Evolutionary conservation across 2,329 filamentous ascomycete species (phyloP), one percentile per base, ranked within the genome.

Genomic region (Penicillium sp.): DNA sequence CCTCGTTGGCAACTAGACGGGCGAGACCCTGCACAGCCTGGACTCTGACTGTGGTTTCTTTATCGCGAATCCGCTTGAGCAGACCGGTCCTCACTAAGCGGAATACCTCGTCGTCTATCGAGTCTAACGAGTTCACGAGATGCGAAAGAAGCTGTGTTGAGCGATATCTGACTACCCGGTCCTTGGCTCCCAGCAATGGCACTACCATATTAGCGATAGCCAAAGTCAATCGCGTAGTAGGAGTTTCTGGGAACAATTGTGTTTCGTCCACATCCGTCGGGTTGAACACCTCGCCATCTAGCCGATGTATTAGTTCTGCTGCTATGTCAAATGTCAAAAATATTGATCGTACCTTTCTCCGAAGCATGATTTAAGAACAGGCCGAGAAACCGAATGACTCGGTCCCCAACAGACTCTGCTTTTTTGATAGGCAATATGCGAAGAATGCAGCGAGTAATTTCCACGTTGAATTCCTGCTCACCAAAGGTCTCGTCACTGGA

Each of bases 11-110:
- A 6, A 91, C 90, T 52, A 97, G 79, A 30, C 91, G 83, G 6
- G 90, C 90, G n/a, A 99, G 80, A 4, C 92, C 93, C 60, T 96
- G 80, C 1, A 96, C 91, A 6, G 94, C 94, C 71, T 99, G 94
- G 5, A 94, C 87, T 59, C 94, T 86, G 8, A 99, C 91, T 70
- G 92, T 89, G 6, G 91, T 84, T 70, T 99, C 94, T 74, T 97
- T 97, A 74, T 99, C 94, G 63, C 91, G 86, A 51, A 97, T 87
- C 33, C 94, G 83, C 74, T 89, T 95, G 46, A 96, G 77, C 38
- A 99, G 78, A 0, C 88, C 89, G 53, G 90, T 82, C 52, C 90
- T 84, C 59, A 97, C 80, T 58, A 90, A 83, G 64, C 91, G 86
- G 70, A 96, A 99, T 11, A 97, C 76, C 49, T 94, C 90, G 69